Evolutionary conservation across 2,329 filamentous ascomycete species (phyloP).

Genomic region (Lecanoromycetidae sp.): DNA sequence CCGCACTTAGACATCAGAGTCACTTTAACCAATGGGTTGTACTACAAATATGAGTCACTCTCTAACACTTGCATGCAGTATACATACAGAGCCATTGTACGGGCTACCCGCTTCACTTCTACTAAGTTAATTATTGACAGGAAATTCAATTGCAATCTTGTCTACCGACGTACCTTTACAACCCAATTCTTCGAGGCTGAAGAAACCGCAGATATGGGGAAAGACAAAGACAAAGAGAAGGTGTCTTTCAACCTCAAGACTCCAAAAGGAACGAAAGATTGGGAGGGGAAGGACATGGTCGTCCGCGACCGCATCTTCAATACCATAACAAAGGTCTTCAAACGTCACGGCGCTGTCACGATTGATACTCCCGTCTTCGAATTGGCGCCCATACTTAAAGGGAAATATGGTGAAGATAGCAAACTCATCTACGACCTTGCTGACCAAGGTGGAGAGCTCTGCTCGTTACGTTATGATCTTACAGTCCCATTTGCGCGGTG

Average conservation of each 20-base stretch:
- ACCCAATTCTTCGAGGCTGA: neutral
- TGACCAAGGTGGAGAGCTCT: constrained; percentile 77
- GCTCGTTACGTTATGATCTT: constrained; percentile 73
- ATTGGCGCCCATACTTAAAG: constrained; percentile 70
- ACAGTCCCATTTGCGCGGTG: constrained; percentile 86
- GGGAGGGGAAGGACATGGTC: constrained; percentile 65
- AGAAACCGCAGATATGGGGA: constrained; percentile 20
- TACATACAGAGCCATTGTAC: neutral
- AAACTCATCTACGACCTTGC: constrained; percentile 85
- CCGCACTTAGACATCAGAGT: constrained; percentile 12
- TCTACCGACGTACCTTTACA: neutral
- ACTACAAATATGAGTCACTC: neutral
- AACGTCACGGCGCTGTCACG: constrained; percentile 66
- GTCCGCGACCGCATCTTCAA: constrained; percentile 70
- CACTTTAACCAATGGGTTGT: neutral
- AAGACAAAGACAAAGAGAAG: constrained; percentile 35
- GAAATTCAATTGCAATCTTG: neutral
- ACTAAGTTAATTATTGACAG: neutral
- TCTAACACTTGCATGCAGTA: constrained; percentile 9
- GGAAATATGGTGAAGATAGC: constrained; percentile 86
- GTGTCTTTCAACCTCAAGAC: constrained; percentile 61
- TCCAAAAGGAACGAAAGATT: constrained; percentile 85
- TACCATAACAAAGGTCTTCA: constrained; percentile 67
- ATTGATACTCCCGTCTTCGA: constrained; percentile 80
- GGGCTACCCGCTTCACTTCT: constrained; percentile 2